Evolutionary conservation across 345 rosid species (phyloP), one percentile per base, ranked within the genome.

Genomic region (Excoecaria agallocha): DNA sequence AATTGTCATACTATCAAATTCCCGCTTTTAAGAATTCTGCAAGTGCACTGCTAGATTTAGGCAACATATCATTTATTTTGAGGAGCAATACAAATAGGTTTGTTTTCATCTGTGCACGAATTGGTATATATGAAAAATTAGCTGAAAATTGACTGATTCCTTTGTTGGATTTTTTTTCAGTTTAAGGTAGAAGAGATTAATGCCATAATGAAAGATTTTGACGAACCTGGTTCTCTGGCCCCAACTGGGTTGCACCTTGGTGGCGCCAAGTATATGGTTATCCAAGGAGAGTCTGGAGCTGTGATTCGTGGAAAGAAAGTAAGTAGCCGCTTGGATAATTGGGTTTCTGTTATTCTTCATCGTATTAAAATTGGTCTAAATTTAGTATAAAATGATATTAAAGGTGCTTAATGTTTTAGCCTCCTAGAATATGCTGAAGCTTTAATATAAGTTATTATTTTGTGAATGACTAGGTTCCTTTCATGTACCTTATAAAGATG

Each of bases 291-390:
- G 37, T 25, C 79, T 20, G 75, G 79, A 13, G 75, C 75, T 64
- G 79, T 70, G 49, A 76, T 76, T 55, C 79, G 75, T 64, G 79
- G 79, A 64, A 76, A 76, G 79, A 76, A 76, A 71, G 79, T 76
- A 5, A 8, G 35, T 11, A 62, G 15, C 54, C 64, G 6, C 39
- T 50, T 25, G 20, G 20, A 59, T 66, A 25, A 74, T 56, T 59
- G n/a, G 19, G 72, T 67, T 15, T 24, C 19, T 75, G 59, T 3
- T 64, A 7, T 41, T 54, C 13, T 56, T 57, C 13, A 46, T 20
- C 0, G 12, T 49, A 7, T 20, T 16, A 25, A 8, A 9, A 19
- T 25, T 15, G 25, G 35, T n/a, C 54, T 55, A 17, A 17, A 16
- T 16, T 30, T 16, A 17, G 69, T 20, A 13, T 63, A 8, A 39